phyloP scores from a whole-genome alignment of 176 grass and related monocot species.

The sorghum (Sorghum bicolor) region DNA sequence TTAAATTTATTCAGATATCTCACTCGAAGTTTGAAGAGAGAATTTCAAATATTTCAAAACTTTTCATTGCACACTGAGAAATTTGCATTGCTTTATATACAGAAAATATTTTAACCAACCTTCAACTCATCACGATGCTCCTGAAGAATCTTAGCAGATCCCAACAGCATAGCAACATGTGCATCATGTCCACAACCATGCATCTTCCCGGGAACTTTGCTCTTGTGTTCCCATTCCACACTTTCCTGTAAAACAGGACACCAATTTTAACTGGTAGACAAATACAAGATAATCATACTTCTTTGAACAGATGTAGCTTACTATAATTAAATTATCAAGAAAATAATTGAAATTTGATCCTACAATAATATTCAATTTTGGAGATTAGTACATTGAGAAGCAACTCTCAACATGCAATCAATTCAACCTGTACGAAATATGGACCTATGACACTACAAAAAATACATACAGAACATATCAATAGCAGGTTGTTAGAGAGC shows the following conservation, averaged over 20 bases:
- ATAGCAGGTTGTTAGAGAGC: neutral
- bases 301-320: neutral
- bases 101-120: slow-evolving; percentile 36
- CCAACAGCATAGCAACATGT: slow-evolving; percentile 81
- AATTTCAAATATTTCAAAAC: neutral
- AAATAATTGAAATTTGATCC: slow-evolving; percentile 2
- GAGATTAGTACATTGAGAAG: neutral
- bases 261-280: slow-evolving; percentile 9
- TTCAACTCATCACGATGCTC: slow-evolving; percentile 69
- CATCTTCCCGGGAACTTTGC: slow-evolving; percentile 95
- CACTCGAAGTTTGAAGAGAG: neutral
- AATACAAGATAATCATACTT: neutral
- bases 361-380: neutral
- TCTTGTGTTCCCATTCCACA: slow-evolving; percentile 97
- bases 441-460: neutral
- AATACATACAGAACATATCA: neutral
- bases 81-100: neutral
- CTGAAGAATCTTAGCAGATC: slow-evolving; percentile 95
- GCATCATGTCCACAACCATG: slow-evolving; percentile 97
- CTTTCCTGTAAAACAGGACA: slow-evolving; percentile 57
- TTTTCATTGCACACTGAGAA: neutral
- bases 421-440: neutral
- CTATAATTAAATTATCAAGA: neutral
- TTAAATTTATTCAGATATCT: neutral
- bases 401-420: neutral